A percentile compares a stretch with the other conserved stretches of the same genome.
Conservation (phyloP, 805 yeast species). For the Myxozyma neglecta region DNA sequence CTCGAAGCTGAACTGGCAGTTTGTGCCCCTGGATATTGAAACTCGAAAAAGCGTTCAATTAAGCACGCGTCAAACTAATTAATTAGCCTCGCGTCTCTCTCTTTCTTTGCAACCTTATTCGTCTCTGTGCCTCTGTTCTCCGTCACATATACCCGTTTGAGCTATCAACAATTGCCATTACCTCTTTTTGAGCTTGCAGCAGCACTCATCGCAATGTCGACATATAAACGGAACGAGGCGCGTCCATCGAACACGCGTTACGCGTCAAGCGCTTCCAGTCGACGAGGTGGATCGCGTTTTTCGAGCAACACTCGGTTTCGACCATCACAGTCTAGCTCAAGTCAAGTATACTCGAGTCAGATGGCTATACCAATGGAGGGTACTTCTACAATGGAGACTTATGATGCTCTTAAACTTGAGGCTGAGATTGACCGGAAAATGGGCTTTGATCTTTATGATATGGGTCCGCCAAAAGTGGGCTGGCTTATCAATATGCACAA, state of each 20-base stretch:
- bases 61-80: background rate
- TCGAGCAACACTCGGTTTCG: background rate
- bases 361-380: constrained; percentile 15
- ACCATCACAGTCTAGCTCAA: background rate
- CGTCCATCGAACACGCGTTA: constrained; percentile 17
- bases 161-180: background rate
- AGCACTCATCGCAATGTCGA: background rate
- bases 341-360: background rate
- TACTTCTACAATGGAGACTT: constrained; percentile 3
- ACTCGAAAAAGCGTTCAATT: too few relatives aligned
- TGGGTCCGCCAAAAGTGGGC: constrained; percentile 72
- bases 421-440: constrained; percentile 74
- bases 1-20: too few relatives aligned
- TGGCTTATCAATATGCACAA: constrained; percentile 92
- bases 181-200: background rate
- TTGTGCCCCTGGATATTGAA: too few relatives aligned
- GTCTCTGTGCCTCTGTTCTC: background rate
- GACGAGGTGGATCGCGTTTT: constrained; percentile 10
- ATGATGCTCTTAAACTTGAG: constrained; percentile 11
- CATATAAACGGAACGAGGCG: background rate
- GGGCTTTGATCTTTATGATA: constrained; percentile 82
- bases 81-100: background rate
- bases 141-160: background rate
- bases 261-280: background rate
- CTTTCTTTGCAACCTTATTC: background rate